Conservation (phyloP, 495 filamentous ascomycete genomes). For the Podospora fimiseda region DNA sequence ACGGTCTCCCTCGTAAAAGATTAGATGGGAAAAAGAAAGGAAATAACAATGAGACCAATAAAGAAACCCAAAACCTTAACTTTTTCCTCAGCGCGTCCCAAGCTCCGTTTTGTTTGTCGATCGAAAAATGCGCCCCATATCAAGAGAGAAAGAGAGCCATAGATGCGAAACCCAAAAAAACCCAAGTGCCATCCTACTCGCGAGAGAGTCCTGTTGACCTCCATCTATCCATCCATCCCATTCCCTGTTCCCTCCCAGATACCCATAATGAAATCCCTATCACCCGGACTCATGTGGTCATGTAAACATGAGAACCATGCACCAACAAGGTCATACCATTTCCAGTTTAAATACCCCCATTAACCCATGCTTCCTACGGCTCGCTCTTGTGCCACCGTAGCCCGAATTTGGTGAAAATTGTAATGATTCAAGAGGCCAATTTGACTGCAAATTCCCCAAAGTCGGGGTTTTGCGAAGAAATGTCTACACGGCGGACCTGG, state of each 20-base stretch:
- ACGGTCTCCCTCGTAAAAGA: neutral
- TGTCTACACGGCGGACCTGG: conserved; percentile 13
- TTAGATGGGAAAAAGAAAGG: conserved; percentile 10
- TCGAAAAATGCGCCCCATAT: neutral
- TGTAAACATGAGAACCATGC: conserved; percentile 20
- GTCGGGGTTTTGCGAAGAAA: conserved; percentile 13
- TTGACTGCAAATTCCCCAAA: conserved; percentile 4
- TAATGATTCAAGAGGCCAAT: conserved; percentile 4
- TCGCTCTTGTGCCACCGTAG: neutral
- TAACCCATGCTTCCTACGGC: neutral
- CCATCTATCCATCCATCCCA: conserved; percentile 12
- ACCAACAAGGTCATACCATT: neutral
- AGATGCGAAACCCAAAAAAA: conserved; percentile 9
- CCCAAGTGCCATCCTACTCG: conserved; percentile 7
- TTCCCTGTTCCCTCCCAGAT: conserved; percentile 9
- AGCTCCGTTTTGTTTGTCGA: neutral
- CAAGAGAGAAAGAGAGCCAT: neutral
- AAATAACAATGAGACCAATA: conserved; percentile 3
- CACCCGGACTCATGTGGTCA: conserved; percentile 13
- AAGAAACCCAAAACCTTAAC: conserved; percentile 8
- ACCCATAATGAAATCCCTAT: conserved; percentile 19
- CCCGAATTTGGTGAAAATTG: neutral
- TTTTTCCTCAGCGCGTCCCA: conserved; percentile 6
- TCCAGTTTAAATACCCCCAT: neutral
- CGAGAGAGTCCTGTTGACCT: conserved; percentile 20